These are phyloP conservation scores for Saturnispora silvae DNA, from an alignment of 805 yeast species.

Conservation along the genomic window DNA sequence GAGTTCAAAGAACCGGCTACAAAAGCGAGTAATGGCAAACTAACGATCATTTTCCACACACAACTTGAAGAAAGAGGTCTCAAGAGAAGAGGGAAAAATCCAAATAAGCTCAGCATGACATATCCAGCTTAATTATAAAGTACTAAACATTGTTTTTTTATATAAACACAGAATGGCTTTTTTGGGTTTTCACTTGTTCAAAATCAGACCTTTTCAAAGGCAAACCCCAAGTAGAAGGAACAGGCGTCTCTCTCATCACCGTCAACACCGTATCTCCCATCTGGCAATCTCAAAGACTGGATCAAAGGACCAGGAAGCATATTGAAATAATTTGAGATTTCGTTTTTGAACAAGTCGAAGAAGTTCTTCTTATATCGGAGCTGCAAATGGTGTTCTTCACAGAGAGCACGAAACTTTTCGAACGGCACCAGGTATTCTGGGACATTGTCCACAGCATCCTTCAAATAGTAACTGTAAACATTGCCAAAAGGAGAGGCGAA, in stretches of 20 bases:
- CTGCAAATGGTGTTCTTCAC: slow-evolving; percentile 72
- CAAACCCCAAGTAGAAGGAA: slow-evolving; percentile 78
- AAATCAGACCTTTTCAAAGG: slow-evolving; percentile 49
- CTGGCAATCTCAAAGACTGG: slow-evolving; percentile 62
- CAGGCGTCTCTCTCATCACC: slow-evolving; percentile 83
- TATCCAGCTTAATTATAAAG: no score
- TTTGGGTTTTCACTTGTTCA: no score
- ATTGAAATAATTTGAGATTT: slow-evolving; percentile 56
- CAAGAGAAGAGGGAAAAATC: no score
- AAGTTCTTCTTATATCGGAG: slow-evolving; percentile 67
- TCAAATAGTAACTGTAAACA: slow-evolving; percentile 66
- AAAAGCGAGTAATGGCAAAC: no score
- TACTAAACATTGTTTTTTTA: no score
- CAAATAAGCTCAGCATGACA: no score
- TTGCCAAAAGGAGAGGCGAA: slow-evolving; percentile 76
- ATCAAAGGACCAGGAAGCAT: slow-evolving; percentile 45
- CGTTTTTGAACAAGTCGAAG: slow-evolving; percentile 70
- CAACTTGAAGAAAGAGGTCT: no score
- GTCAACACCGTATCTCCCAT: slow-evolving; percentile 77
- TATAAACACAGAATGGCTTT: no score
- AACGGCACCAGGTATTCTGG: slow-evolving; percentile 97
- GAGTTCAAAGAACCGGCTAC: no score
- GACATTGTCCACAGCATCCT: slow-evolving; percentile 92
- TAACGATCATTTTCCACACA: no score
- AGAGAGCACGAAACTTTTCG: slow-evolving; percentile 71